Evolutionary conservation across 257 asterid species (phyloP).

Genomic region (Henckelia pumila): DNA sequence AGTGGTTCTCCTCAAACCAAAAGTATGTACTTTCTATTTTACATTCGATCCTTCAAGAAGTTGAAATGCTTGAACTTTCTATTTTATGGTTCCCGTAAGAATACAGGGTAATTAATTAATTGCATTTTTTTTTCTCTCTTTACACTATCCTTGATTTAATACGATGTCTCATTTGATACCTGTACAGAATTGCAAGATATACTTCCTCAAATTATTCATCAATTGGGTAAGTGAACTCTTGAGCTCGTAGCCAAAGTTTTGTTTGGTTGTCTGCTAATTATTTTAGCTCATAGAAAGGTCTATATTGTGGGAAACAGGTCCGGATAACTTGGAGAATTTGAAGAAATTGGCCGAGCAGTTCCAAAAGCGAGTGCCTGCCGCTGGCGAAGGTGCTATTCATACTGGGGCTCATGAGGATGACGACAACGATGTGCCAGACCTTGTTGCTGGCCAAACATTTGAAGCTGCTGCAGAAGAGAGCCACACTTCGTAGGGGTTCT

Average conservation of each 20-base stretch:
- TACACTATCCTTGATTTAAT: background rate
- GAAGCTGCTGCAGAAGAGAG: slow-evolving; percentile 74
- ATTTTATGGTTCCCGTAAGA: background rate
- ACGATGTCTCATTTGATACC: background rate
- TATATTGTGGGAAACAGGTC: slow-evolving; percentile 39
- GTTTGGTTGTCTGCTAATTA: background rate
- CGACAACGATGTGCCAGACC: slow-evolving; percentile 78
- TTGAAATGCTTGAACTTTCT: background rate
- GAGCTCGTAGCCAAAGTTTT: too few species aligned
- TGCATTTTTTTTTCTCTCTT: background rate
- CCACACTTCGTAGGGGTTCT: slow-evolving; percentile 15
- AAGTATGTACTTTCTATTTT: slow-evolving; percentile 38
- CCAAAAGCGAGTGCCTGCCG: slow-evolving; percentile 63
- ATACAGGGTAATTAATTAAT: background rate
- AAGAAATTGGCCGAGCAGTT: slow-evolving; percentile 79
- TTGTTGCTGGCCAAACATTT: slow-evolving; percentile 66
- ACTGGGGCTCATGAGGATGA: slow-evolving; percentile 37
- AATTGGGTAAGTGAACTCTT: slow-evolving; percentile 30
- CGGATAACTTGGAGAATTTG: slow-evolving; percentile 77
- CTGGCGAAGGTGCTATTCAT: slow-evolving; percentile 27
- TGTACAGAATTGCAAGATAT: slow-evolving; percentile 55
- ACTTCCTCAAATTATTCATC: slow-evolving; percentile 41
- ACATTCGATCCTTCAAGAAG: background rate
- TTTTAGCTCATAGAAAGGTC: background rate
- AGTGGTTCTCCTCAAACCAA: slow-evolving; percentile 79